phyloP scores from a whole-genome alignment of 176 grass and related monocot genomes.

The Leersia perrieri region DNA sequence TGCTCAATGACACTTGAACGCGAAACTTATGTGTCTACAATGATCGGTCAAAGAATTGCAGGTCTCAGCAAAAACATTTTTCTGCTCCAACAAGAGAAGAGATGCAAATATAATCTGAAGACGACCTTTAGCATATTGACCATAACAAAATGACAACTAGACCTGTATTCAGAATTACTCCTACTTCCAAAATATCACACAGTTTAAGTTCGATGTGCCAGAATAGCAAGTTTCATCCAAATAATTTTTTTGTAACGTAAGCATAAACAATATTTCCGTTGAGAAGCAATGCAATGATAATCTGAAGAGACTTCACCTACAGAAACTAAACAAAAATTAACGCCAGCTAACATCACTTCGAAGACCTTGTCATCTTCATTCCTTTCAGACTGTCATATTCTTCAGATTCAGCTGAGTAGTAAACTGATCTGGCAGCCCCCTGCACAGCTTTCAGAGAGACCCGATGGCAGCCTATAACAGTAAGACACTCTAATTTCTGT shows the following conservation, averaged over 20 bases:
- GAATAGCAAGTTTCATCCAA: not conserved
- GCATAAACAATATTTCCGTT: too few relatives aligned
- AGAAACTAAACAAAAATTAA: not conserved
- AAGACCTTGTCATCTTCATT: not conserved
- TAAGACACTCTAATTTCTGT: conserved; percentile 46
- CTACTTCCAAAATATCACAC: not conserved
- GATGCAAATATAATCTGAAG: not conserved
- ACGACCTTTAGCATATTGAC: not conserved
- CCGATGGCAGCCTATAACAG: conserved; percentile 28
- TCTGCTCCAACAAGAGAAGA: not conserved
- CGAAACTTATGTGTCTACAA: too few relatives aligned
- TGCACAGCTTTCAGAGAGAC: conserved; percentile 51
- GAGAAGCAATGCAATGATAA: not conserved
- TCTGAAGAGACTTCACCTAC: not conserved
- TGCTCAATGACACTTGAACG: too few relatives aligned
- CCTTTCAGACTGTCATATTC: not conserved
- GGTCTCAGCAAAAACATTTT: not conserved
- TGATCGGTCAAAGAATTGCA: not conserved
- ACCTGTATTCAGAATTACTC: not conserved
- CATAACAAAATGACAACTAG: not conserved
- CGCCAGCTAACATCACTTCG: not conserved
- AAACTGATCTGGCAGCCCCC: conserved; percentile 35
- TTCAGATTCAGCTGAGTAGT: conserved; percentile 3
- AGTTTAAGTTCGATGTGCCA: not conserved
- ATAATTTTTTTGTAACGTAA: too few relatives aligned